Base-by-base conservation (phyloP, 2,329 filamentous ascomycete genomes). In the Aplosporella prunicola region DNA sequence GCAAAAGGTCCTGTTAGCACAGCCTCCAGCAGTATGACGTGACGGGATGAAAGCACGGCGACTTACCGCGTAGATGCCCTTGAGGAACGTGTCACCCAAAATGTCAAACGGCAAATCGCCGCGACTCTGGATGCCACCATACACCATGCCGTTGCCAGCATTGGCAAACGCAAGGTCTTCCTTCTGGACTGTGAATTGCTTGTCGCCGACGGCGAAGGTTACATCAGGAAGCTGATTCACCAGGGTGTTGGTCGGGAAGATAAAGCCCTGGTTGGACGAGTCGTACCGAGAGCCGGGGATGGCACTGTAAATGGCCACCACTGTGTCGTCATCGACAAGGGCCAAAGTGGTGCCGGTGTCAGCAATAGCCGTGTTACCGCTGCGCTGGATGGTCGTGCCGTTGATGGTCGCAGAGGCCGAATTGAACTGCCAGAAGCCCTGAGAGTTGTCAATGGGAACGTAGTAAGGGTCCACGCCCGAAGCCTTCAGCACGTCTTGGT, bases 281-380 rank as follows among this genome's bases (percentile, higher is more conserved):
- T 78, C 17, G 68, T 60, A 62, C 24, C 43, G 64, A 8, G 76
- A 66, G 10, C 76, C 78, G 3, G 72, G 70, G 42, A 85, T 82
- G 20, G 70, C 62, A 34, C 62, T 63, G 55, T 85, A 85, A 44
- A 85, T 67, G 3, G 70, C 70, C 41, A 76, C 60, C 51, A 73
- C 78, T 9, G 73, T 67, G 2, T 58, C 51, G 50, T 85, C 80
- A 26, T 72, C 69, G 31, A 84, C 65, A 20, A 85, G 66, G 2
- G 72, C 72, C 33, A 85, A 68, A 1, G 79, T 80, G 20, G 80
- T 83, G 39, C 79, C 80, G 0, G 80, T 85, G 53, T 85, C 81
- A 22, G 72, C 75, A 46, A 85, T 82, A 31, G 80, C 78, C 2
- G 63, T 76, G 58, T 83, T 83, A 32, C 65, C 67, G 3, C 60